Evolutionary conservation across 352 stramenopile species (phyloP).

Genomic region (Saprolegnia parasitica): DNA sequence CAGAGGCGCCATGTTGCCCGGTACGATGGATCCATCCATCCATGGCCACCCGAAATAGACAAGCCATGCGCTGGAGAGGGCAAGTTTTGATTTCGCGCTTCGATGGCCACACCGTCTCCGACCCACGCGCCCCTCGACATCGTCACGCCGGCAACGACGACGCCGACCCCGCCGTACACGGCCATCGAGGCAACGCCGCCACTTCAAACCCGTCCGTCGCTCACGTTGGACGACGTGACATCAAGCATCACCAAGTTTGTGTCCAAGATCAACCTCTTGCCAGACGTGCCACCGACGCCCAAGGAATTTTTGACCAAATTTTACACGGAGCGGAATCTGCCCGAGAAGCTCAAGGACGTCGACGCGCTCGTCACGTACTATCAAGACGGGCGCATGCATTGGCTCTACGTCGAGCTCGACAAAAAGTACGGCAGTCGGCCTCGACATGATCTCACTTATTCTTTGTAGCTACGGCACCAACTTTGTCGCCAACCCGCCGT

Average conservation of each 20-base stretch:
- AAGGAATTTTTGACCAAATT: slow-evolving; percentile 69
- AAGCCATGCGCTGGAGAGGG: neutral
- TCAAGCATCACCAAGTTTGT: slow-evolving; percentile 2
- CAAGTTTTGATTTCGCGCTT: neutral
- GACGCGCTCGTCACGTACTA: slow-evolving; percentile 53
- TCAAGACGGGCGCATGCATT: slow-evolving; percentile 40
- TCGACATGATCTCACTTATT: neutral
- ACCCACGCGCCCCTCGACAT: neutral
- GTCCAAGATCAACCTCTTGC: neutral
- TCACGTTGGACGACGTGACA: neutral
- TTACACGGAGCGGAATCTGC: slow-evolving; percentile 54
- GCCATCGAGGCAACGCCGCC: neutral
- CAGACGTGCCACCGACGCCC: slow-evolving; percentile 43
- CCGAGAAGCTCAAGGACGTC: slow-evolving; percentile 67
- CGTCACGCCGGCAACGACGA: neutral
- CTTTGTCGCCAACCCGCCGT: slow-evolving; percentile 49
- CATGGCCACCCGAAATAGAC: neutral
- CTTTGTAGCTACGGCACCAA: slow-evolving; percentile 52
- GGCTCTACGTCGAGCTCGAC: slow-evolving; percentile 62
- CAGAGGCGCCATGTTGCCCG: neutral
- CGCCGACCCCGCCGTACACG: neutral
- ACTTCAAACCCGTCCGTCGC: neutral
- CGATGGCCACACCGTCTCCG: neutral
- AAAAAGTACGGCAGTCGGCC: slow-evolving; percentile 45
- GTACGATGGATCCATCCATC: neutral